phyloP scores from a whole-genome alignment of 371 early-diverging fungal species.

The Mortierella polycephala region DNA sequence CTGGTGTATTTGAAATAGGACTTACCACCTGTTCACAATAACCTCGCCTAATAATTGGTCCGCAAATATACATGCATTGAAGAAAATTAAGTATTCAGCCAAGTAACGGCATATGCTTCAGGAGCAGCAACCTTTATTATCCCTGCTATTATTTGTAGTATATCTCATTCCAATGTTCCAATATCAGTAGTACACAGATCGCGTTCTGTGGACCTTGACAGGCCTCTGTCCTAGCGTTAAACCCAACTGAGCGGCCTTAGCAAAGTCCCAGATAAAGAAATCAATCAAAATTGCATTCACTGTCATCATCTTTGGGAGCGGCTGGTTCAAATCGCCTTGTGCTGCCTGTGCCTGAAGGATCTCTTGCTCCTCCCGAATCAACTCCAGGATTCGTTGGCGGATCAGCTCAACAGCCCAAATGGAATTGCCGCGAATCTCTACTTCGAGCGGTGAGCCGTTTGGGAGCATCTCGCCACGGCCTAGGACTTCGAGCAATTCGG shows the following conservation, averaged over 20 bases:
- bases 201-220: slow-evolving; percentile 84
- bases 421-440: slow-evolving; percentile 89
- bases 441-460: slow-evolving; percentile 73
- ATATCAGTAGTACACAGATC: slow-evolving; percentile 76
- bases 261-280: slow-evolving; percentile 91
- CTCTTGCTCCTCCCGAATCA: slow-evolving; percentile 36
- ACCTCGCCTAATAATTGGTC: too few species aligned
- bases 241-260: slow-evolving; percentile 69
- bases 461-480: slow-evolving; percentile 60
- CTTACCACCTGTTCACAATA: too few species aligned
- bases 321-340: slow-evolving; percentile 4
- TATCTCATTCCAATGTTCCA: not conserved
- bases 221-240: slow-evolving; percentile 61
- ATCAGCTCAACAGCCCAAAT: slow-evolving; percentile 88
- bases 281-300: slow-evolving; percentile 88
- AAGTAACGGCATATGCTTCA: too few species aligned
- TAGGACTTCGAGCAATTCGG: slow-evolving; percentile 62
- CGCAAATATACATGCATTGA: too few species aligned
- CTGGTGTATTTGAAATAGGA: too few species aligned
- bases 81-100: too few species aligned
- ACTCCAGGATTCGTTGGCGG: slow-evolving; percentile 59
- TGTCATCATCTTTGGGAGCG: slow-evolving; percentile 22
- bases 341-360: slow-evolving; percentile 1
- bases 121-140: not conserved
- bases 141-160: not conserved